phyloP scores from a whole-genome alignment of 495 filamentous ascomycete genomes.

The Daldinia grandis region DNA sequence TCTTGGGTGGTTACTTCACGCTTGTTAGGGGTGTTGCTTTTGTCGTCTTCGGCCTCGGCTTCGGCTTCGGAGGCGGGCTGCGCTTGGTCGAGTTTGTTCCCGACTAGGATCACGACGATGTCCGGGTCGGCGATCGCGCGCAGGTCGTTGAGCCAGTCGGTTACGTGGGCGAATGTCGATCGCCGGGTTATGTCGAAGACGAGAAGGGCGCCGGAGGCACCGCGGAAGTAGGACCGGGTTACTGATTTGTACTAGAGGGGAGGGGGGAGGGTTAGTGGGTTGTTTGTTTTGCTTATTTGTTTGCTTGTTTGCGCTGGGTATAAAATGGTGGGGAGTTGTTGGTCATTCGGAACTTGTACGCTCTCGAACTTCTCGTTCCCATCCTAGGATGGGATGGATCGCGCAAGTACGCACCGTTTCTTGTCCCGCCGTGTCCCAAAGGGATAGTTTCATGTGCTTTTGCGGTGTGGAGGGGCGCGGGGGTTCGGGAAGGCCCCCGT shows the following conservation, averaged over 20 bases:
- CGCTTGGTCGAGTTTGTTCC: conserved; percentile 90
- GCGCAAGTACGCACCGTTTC: conserved; percentile 66
- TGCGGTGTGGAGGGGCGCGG: conserved; percentile 51
- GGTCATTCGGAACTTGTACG: background rate
- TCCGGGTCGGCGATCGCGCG: conserved; percentile 91
- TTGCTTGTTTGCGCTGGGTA: conserved; percentile 1
- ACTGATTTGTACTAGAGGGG: conserved; percentile 77
- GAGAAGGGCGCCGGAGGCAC: conserved; percentile 87
- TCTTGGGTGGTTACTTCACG: conserved; percentile 80
- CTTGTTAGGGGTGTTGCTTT: conserved; percentile 56
- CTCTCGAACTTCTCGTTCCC: background rate
- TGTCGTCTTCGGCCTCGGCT: no score
- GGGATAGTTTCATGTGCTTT: conserved; percentile 76
- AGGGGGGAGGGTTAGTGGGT: background rate
- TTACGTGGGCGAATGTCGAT: conserved; percentile 84
- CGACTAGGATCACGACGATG: conserved; percentile 92
- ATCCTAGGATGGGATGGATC: background rate
- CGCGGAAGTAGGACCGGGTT: conserved; percentile 93
- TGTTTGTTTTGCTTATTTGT: background rate
- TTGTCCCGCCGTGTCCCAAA: conserved; percentile 98
- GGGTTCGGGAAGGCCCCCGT: conserved; percentile 51
- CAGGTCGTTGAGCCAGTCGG: conserved; percentile 91
- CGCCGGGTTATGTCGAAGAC: conserved; percentile 93
- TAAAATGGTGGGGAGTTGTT: background rate
- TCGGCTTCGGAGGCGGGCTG: conserved; percentile 46